A percentile compares a stretch with the other conserved stretches of the same genome.
Evolutionary conservation across 2,329 filamentous ascomycete genomes (phyloP).

Genomic region (Nemania sp.): DNA sequence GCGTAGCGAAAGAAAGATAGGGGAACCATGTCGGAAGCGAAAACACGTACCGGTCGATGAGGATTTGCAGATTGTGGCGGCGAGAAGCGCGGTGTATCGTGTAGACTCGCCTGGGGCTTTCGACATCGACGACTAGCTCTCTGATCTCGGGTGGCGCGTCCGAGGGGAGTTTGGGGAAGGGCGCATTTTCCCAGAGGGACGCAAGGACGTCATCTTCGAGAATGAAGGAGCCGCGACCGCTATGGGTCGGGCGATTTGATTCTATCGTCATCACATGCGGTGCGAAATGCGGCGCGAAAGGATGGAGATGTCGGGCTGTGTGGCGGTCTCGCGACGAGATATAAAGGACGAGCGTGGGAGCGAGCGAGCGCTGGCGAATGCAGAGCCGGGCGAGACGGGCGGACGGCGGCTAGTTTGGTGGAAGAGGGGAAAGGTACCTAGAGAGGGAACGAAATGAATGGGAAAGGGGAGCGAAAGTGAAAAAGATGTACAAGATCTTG

Average conservation of each 20-base stretch:
- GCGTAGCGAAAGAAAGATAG: conserved; percentile 1
- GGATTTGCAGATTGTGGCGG: conserved; percentile 66
- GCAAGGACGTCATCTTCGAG: conserved; percentile 56
- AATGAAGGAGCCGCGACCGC: conserved; percentile 39
- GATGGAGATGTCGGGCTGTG: conserved; percentile 15
- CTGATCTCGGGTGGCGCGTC: conserved; percentile 64
- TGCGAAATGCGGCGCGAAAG: conserved; percentile 20
- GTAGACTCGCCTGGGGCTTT: conserved; percentile 65
- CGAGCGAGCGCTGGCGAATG: neutral
- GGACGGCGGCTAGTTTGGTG: neutral
- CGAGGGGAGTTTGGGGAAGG: conserved; percentile 61
- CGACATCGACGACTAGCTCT: conserved; percentile 59
- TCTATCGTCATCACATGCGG: conserved; percentile 53
- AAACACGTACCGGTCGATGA: conserved; percentile 66
- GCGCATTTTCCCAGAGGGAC: conserved; percentile 64
- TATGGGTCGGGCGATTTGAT: conserved; percentile 43
- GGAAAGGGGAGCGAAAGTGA: neutral
- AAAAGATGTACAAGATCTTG: conserved; percentile 16
- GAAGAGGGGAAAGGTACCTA: neutral
- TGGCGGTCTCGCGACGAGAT: conserved; percentile 9
- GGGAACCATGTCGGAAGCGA: neutral
- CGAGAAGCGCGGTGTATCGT: conserved; percentile 64
- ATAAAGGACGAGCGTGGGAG: neutral
- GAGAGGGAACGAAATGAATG: neutral
- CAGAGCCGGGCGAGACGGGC: neutral